These are phyloP conservation scores for Aspergillus bombycis DNA, from an alignment of 2,329 filamentous ascomycete species.

Conservation along the genomic window DNA sequence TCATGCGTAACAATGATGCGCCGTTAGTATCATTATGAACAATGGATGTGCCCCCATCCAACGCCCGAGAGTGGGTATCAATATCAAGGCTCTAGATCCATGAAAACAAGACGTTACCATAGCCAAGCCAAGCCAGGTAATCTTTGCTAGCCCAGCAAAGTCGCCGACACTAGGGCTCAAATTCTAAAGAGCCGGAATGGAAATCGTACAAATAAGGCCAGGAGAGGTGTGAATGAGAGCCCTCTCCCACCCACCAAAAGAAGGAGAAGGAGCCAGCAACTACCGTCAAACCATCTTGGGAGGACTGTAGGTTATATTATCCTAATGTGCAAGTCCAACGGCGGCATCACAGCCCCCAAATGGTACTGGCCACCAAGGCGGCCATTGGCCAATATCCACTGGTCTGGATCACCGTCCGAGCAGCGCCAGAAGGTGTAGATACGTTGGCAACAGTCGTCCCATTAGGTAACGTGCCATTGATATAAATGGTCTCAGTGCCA, in stretches of 20 bases:
- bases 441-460: conserved; percentile 46
- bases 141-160: neutral
- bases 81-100: neutral
- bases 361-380: conserved; percentile 37
- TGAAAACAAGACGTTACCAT: neutral
- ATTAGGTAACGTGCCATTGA: conserved; percentile 53
- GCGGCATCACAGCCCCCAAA: conserved; percentile 31
- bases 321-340: neutral
- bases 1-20: neutral
- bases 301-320: neutral
- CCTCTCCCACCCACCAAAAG: neutral
- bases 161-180: neutral
- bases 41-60: neutral
- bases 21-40: neutral
- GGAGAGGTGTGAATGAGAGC: neutral
- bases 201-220: neutral
- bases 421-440: conserved; percentile 23
- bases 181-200: neutral
- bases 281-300: neutral
- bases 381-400: conserved; percentile 49
- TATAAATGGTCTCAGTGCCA: conserved; percentile 48
- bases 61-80: neutral
- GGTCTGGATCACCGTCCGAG: conserved; percentile 30
- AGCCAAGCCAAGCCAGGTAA: neutral
- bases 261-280: neutral